These are phyloP conservation scores for Lactarius tabidus DNA, from an alignment of 768 basidiomycete species.

Conservation along the genomic window DNA sequence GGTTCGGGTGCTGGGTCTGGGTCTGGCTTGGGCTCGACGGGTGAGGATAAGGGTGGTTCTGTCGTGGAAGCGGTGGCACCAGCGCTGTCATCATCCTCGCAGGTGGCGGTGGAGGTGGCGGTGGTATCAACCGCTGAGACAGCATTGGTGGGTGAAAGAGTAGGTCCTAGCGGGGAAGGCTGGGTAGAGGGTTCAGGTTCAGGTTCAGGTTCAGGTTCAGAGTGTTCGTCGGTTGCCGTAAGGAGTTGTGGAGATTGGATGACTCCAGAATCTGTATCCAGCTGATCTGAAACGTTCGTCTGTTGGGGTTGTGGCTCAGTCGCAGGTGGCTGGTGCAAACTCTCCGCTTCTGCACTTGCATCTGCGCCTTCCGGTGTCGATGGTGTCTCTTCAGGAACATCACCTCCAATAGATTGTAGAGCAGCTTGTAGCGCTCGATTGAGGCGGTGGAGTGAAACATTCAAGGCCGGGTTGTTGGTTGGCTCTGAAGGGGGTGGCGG, in stretches of 20 bases:
- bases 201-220: slow-evolving; percentile 5
- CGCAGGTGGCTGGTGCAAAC: slow-evolving; percentile 4
- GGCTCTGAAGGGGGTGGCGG: slow-evolving; percentile 51
- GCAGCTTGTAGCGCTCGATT: slow-evolving; percentile 67
- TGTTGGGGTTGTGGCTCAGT: slow-evolving; percentile 1
- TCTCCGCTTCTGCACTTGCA: neutral
- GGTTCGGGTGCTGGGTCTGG: slow-evolving; percentile 41
- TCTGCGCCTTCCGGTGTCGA: slow-evolving; percentile 21
- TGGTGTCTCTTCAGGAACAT: slow-evolving; percentile 35
- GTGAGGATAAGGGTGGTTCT: neutral
- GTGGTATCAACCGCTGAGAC: neutral
- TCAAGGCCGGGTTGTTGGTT: slow-evolving; percentile 53
- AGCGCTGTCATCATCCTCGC: neutral
- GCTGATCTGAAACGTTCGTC: neutral
- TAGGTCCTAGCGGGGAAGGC: slow-evolving; percentile 2
- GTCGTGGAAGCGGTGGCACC: neutral
- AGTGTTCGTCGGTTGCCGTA: neutral
- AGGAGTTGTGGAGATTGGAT: neutral
- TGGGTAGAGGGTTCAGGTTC: slow-evolving; percentile 1
- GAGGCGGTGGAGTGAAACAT: slow-evolving; percentile 68
- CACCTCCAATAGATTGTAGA: slow-evolving; percentile 64
- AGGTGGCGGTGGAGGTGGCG: slow-evolving; percentile 22
- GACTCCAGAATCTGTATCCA: neutral
- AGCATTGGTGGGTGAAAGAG: neutral
- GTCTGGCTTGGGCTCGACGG: slow-evolving; percentile 16